phyloP scores from a whole-genome alignment of 805 yeast genomes.

The Yarrowia sp. region DNA sequence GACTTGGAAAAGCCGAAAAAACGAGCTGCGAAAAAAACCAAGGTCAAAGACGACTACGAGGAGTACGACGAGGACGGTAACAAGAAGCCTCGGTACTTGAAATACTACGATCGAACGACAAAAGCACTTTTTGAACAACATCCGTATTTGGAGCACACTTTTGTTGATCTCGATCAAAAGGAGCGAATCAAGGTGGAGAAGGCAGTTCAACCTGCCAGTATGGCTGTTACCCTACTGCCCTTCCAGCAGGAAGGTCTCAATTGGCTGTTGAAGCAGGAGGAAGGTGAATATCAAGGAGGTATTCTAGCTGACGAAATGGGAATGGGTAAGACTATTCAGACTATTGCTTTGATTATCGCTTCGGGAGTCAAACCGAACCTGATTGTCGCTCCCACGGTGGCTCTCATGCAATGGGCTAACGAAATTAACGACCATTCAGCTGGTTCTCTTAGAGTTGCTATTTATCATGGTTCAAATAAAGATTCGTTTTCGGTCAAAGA shows the following conservation, averaged over 20 bases:
- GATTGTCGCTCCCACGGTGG: conserved; percentile 98
- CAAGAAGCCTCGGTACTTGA: conserved; percentile 25
- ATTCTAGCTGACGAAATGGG: conserved; percentile 99
- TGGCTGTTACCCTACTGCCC: conserved; percentile 73
- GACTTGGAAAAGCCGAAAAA: background rate
- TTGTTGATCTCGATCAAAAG: conserved; percentile 56
- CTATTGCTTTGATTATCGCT: conserved; percentile 78
- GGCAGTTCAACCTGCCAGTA: conserved; percentile 73
- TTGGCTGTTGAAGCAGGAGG: conserved; percentile 86
- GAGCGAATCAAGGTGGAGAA: conserved; percentile 43
- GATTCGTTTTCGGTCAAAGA: conserved; percentile 46
- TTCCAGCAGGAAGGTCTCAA: conserved; percentile 91
- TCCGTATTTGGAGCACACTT: conserved; percentile 72
- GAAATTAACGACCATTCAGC: conserved; percentile 86
- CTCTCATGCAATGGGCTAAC: conserved; percentile 94
- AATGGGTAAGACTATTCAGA: conserved; percentile 98
- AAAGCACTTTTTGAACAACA: conserved; percentile 67
- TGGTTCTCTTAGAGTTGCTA: conserved; percentile 60
- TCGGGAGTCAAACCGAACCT: conserved; percentile 73
- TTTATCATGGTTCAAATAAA: conserved; percentile 86
- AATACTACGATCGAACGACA: conserved; percentile 56
- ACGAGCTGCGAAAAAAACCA: conserved; percentile 6
- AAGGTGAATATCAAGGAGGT: conserved; percentile 74
- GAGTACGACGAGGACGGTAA: background rate
- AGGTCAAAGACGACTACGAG: background rate